Base-by-base conservation (phyloP, 345 rosid species). In the Pseudoturritis turrita region DNA sequence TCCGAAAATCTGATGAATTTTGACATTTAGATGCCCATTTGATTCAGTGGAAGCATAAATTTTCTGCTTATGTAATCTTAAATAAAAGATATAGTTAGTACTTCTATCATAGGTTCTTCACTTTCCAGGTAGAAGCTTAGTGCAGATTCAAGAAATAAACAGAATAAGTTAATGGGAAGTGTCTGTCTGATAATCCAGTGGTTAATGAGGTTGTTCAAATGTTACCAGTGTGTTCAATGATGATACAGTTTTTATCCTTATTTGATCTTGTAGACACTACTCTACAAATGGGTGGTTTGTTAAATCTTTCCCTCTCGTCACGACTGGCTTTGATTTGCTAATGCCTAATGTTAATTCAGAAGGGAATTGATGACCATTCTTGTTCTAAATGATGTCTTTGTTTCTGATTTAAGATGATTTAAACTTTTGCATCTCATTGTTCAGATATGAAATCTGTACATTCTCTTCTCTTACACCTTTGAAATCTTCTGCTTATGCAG, bases 401-500 rank as follows among this genome's bases (percentile, higher is more conserved):
- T n/a, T 52, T 72, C 6, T 43, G 36, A 41, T 10, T 41, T 52
- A 60, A 61, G 53, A 26, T 28, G 41, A 10, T 62, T 21, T 4
- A 21, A 1, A 10, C 36, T 41, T 49, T 23, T 31, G 55, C 10
- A 47, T n/a, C 74, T 46, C 49, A 2, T 3, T 18, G 22, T 39
- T 15, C 10, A 22, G 39, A 43, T 22, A 31, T 72, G 52, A 53
- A 54, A 43, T 45, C 1, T 47, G 22, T 41, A n/a, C 65, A 15
- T 50, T 76, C 45, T 63, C 19, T 22, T 44, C 45, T 19, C 62
- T 33, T 33, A 49, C 19, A 39, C 55, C 18, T 52, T 41, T 68
- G 53, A 62, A 54, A 36, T 40, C 56, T 65, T 59, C 3, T 47
- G 50, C 33, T 11, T 4, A 2, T 68, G 81, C 67, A 91, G 99